Percentiles rank a stretch among this genome's conserved stretches.
These are phyloP conservation scores for Penicillium sp. DNA, from an alignment of 2,329 filamentous ascomycete genomes.

Conservation along the genomic window DNA sequence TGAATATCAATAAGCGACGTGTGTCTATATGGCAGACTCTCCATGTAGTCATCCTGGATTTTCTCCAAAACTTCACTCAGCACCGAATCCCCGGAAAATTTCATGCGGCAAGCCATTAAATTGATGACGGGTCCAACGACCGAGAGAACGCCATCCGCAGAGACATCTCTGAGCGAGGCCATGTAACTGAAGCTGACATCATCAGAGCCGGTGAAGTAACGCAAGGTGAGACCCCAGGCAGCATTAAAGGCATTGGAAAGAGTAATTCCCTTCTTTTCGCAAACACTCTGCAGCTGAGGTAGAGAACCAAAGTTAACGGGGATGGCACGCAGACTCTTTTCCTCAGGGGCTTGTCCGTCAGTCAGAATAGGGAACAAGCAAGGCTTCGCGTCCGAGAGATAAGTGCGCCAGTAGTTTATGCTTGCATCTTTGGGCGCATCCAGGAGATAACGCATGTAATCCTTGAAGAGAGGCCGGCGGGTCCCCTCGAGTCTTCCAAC, in stretches of 20 bases:
- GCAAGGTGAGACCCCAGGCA: slow-evolving; percentile 70
- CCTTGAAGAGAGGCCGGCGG: slow-evolving; percentile 40
- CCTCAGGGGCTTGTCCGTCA: slow-evolving; percentile 24
- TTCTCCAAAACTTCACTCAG: slow-evolving; percentile 45
- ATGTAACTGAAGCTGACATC: slow-evolving; percentile 63
- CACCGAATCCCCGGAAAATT: slow-evolving; percentile 33
- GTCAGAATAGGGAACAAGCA: slow-evolving; percentile 43
- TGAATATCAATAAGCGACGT: slow-evolving; percentile 53
- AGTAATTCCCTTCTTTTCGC: slow-evolving; percentile 51
- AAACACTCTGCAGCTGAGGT: slow-evolving; percentile 40
- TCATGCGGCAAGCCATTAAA: slow-evolving; percentile 50
- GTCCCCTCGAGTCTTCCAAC: slow-evolving; percentile 44
- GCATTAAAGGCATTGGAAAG: slow-evolving; percentile 66
- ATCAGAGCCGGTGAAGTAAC: slow-evolving; percentile 67
- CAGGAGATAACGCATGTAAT: slow-evolving; percentile 39
- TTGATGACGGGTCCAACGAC: slow-evolving; percentile 55
- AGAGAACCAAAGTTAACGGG: slow-evolving; percentile 36
- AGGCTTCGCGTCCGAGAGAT: slow-evolving; percentile 38
- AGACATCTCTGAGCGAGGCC: slow-evolving; percentile 44
- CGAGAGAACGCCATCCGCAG: slow-evolving; percentile 46
- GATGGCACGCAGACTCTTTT: slow-evolving; percentile 35
- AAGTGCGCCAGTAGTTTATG: slow-evolving; percentile 44
- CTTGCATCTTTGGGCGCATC: slow-evolving; percentile 30
- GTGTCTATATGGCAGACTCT: slow-evolving; percentile 50
- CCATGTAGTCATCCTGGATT: slow-evolving; percentile 53